Evolutionary conservation across 352 stramenopile genomes (phyloP), one percentile per base, ranked within the genome.

Genomic region (Elongisporangium prolatum): DNA sequence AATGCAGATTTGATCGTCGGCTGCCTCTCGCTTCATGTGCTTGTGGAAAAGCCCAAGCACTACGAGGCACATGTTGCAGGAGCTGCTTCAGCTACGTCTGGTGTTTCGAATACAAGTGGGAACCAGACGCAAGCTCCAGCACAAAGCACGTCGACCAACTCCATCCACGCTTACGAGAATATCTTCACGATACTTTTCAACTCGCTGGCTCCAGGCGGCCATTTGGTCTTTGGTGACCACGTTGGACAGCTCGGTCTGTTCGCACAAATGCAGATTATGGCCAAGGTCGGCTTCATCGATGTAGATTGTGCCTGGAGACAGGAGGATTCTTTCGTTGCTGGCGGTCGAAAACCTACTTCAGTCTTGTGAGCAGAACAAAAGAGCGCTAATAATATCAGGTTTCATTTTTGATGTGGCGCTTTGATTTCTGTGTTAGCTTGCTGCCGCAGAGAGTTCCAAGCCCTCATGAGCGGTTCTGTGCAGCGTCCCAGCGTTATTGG

Each of bases 221-320:
- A 93, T 52, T 53, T 90, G 16, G 52, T 91, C 20, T 74, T 90
- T 54, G 81, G 67, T 14, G 84, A 93, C 56, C 84, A 93, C 62
- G 84, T 93, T 3, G 84, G 79, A 10, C 78, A 88, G 54, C 55
- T 90, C 22, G 22, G 65, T 5, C 67, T 90, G 10, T 93, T 91
- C 54, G 58, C 69, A 48, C 84, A 93, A 48, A 61, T 93, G 7
- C 68, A 84, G 57, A 37, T 72, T 5, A 71, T 93, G 38, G 59
- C 70, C n/a, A 65, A 55, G 7, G 74, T 77, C 2, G 84, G 84
- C 0, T 93, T 91, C 58, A 65, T 80, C 37, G 81, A 93, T 55
- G 74, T 93, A 2, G 84, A 91, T 58, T 88, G 81, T 25, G 74
- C 81, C 38, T 93, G 84, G 84, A 68, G 84, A 24, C 69, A 89